Evolutionary conservation across 805 yeast species (phyloP), one percentile per base, ranked within the genome.

Genomic region (Nakazawaea pomicola): DNA sequence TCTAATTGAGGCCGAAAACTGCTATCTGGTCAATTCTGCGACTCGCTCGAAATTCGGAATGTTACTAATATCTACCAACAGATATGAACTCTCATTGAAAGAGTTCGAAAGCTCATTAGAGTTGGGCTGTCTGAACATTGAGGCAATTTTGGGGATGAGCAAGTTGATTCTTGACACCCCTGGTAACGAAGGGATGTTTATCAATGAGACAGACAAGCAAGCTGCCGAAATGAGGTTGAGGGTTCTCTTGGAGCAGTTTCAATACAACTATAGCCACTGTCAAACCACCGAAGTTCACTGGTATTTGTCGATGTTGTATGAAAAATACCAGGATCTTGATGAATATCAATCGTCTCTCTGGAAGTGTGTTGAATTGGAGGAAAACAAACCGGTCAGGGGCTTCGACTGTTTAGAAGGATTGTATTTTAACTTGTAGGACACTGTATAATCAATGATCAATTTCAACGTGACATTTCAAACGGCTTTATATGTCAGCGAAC

Each of bases 71-170:
- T 54, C 70, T 27, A 35, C 43, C 10, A 21, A 40, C 3, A 53
- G 57, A 32, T 56, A 55, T n/a, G 46, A 52, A 50, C 65, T 61
- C 27, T 75, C 93, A 3, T 57, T 82, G 36, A 74, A 74, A 44
- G 83, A 80, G 52, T 78, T 77, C 52, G 93, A 86, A 55, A 63
- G 69, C 15, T 80, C 83, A 14, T 57, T 82, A 32, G 81, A 77
- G 47, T 57, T 65, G 41, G 58, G 61, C 28, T 65, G 64, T n/a
- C 64, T 65, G 29, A 74, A 78, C 49, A 63, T 74, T 6, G 67
- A 67, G 23, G 75, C 81, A 1, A 58, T 78, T 12, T 49, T 81
- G 8, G 88, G 85, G 0, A 56, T 79, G 44, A 67, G 81, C 20
- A 66, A 65, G 44, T 54, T 80, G 38, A 60, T 76, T 19, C 57